A percentile compares a stretch with the other conserved stretches of the same genome.
Conservation (phyloP, 768 basidiomycete species). For the Termitomyces eurrhizus region DNA sequence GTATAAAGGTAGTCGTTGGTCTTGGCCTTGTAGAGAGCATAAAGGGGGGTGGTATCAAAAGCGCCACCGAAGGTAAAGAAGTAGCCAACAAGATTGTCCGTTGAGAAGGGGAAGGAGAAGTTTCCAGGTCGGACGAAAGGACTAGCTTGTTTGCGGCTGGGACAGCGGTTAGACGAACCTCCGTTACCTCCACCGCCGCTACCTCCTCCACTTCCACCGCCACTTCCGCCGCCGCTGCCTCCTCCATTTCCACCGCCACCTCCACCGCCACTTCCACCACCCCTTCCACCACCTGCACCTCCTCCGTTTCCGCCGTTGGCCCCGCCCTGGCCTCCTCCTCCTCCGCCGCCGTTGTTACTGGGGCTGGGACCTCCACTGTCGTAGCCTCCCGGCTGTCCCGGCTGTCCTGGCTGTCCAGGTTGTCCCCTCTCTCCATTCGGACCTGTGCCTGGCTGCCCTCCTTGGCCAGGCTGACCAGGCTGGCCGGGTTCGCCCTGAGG, state of each 20-base stretch:
- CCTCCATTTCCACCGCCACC: background rate
- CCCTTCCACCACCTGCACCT: constrained; percentile 2
- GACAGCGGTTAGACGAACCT: constrained; percentile 1
- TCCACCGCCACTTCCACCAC: background rate
- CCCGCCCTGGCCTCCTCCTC: background rate
- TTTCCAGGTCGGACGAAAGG: constrained; percentile 7
- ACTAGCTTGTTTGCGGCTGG: background rate
- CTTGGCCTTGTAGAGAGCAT: constrained; percentile 1
- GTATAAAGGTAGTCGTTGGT: constrained; percentile 14
- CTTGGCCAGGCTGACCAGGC: constrained; percentile 10
- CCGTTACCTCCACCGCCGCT: too few relatives aligned
- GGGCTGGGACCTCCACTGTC: background rate
- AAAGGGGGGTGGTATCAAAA: constrained; percentile 5
- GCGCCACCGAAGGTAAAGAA: background rate
- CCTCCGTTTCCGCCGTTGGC: constrained; percentile 7
- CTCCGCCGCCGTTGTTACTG: constrained; percentile 7
- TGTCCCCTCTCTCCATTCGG: constrained; percentile 5
- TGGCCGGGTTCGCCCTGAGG: constrained; percentile 11
- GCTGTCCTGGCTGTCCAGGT: constrained; percentile 12
- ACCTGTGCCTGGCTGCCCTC: constrained; percentile 5
- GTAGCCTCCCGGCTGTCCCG: constrained; percentile 11
- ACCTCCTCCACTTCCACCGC: background rate
- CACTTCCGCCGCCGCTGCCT: background rate
- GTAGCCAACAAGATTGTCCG: constrained; percentile 1
- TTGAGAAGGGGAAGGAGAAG: constrained; percentile 3